Evolutionary conservation across 257 asterid species (phyloP), one percentile per base, ranked within the genome.

Genomic region (Cruciata laevipes): DNA sequence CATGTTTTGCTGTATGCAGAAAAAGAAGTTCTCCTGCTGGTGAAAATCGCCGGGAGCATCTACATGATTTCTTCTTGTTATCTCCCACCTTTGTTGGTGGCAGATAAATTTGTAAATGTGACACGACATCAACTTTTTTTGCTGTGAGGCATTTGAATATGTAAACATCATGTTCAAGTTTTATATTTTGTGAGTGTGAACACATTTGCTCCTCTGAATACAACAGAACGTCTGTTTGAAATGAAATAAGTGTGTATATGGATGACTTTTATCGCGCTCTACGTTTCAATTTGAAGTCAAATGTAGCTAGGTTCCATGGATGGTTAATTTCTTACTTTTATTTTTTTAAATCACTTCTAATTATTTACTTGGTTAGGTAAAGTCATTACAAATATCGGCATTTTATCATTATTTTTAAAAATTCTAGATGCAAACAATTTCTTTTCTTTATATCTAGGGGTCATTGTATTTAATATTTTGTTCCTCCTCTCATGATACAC

Each of bases 11-110:
- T 74, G 21, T 20, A 0, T 70, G 72, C 90, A 92, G 97, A 89
- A 87, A 80, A 84, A 86, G 88, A 82, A 79, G 83, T 92, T 35
- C 8, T 5, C 77, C 63, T 87, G 97, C 91, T 87, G 90, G 86
- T 89, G 80, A 83, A 73, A 25, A 2, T 6, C 1, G 13, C 25
- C 0, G 27, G 27, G 60, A 53, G 0, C 2, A 33, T 25, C 17
- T 66, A 23, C 30, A 44, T 27, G 55, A 47, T 47, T 47, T 17
- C 55, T 47, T 47, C 55, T 3, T 16, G 7, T 13, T 17, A 20
- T 27, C 5, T 56, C 52, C 35, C 61, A 40, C 31, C 67, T 60
- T 44, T 33, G 51, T 67, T 32, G 63, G 71, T 25, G 62, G 51
- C 44, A 32, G 42, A 51, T 33, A 52, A 32, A 8, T 32, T 0